Percentiles rank a stretch among this genome's conserved stretches.
Conservation (phyloP, 2,329 filamentous ascomycete species). For the Fusarium camptoceras region DNA sequence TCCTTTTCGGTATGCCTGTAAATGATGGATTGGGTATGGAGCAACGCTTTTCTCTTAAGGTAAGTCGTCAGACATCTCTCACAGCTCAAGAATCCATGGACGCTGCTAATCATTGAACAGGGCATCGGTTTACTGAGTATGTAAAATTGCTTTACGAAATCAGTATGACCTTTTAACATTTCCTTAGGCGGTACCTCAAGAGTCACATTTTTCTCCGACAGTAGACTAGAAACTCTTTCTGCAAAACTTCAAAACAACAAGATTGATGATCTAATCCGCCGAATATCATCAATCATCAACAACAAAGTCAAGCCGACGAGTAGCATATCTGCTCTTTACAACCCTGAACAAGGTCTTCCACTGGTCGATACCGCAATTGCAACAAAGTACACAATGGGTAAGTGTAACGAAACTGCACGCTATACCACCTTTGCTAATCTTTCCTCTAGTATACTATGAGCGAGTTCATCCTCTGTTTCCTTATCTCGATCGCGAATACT, state of each 20-base stretch:
- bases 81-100: neutral
- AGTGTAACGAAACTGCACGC: neutral
- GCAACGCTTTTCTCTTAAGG: constrained; percentile 30
- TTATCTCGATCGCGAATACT: constrained; percentile 18
- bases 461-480: constrained; percentile 40
- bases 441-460: constrained; percentile 35
- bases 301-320: constrained; percentile 28
- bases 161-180: neutral
- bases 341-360: neutral
- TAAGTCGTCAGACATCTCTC: neutral
- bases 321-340: constrained; percentile 13
- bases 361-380: constrained; percentile 1
- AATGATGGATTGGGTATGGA: constrained; percentile 4
- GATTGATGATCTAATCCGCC: constrained; percentile 35
- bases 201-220: constrained; percentile 41
- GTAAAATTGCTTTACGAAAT: neutral
- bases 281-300: constrained; percentile 36
- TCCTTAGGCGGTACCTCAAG: constrained; percentile 33
- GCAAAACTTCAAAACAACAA: constrained; percentile 39
- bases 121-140: constrained; percentile 40
- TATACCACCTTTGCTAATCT: rapidly evolving
- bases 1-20: constrained; percentile 8
- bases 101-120: neutral
- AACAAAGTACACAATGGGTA: constrained; percentile 29
- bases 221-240: constrained; percentile 33